Conservation (phyloP, 805 yeast species). For the Sugiyamaella boreocaroliniensis region DNA sequence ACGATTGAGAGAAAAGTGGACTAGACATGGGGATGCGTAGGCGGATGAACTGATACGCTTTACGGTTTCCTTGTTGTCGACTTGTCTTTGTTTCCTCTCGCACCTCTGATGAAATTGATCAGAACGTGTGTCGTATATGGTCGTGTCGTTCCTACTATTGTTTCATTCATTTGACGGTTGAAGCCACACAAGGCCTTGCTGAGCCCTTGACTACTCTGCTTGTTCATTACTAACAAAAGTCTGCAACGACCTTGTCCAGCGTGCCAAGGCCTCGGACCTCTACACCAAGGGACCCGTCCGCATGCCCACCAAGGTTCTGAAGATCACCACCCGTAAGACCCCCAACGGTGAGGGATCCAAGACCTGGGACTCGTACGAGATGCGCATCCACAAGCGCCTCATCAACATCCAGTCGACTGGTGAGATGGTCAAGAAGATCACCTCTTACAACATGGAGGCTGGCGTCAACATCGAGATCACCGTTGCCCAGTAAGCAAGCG, state of each 20-base stretch:
- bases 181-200: no score
- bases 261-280: slow-evolving; percentile 76
- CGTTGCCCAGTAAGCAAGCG: slow-evolving; percentile 29
- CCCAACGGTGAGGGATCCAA: slow-evolving; percentile 99
- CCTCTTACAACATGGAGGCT: slow-evolving; percentile 97
- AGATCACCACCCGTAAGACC: slow-evolving; percentile 99
- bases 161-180: not conserved
- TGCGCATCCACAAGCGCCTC: slow-evolving; percentile 99
- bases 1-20: not conserved
- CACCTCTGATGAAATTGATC: not conserved
- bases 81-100: no score
- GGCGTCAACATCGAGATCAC: slow-evolving; percentile 82
- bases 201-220: not conserved
- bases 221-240: slow-evolving; percentile 36
- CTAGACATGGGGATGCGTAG: no score
- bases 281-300: slow-evolving; percentile 99
- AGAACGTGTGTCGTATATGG: not conserved
- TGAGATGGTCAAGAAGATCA: slow-evolving; percentile 84
- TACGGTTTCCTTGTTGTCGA: no score
- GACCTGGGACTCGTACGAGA: slow-evolving; percentile 99
- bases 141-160: no score
- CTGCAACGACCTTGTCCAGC: slow-evolving; percentile 79
- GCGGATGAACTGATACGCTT: no score
- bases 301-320: slow-evolving; percentile 98
- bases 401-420: slow-evolving; percentile 98